Conservation (phyloP, 208 protist genomes). For the Trichomonas vaginalis region DNA sequence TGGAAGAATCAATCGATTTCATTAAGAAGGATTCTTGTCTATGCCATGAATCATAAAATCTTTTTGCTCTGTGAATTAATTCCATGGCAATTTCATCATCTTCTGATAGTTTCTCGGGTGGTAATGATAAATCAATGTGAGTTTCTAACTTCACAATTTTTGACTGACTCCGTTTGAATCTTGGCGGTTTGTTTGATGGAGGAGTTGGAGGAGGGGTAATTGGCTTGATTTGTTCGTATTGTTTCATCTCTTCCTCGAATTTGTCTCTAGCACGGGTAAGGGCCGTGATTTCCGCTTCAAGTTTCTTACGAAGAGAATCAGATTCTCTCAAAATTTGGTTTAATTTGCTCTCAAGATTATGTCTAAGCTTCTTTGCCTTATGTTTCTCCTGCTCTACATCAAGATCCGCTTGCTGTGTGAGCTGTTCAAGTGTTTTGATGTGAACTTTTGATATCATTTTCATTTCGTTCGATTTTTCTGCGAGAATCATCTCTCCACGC, state of each 20-base stretch:
- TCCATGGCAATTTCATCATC: neutral
- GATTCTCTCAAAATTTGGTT: neutral
- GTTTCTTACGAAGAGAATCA: neutral
- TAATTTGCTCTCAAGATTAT: neutral
- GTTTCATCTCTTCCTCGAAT: neutral
- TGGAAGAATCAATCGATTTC: neutral
- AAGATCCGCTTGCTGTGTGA: neutral
- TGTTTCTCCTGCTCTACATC: neutral
- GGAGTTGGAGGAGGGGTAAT: neutral
- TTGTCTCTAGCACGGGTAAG: neutral
- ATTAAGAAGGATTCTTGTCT: neutral
- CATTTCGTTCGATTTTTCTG: neutral
- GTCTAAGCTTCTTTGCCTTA: neutral
- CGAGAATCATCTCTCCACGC: neutral
- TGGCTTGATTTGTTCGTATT: neutral
- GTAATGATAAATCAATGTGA: neutral
- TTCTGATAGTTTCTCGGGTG: neutral
- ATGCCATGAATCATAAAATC: neutral
- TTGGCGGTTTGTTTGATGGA: neutral
- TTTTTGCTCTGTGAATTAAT: neutral
- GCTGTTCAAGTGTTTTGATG: neutral
- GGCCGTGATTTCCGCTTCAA: neutral
- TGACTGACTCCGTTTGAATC: neutral
- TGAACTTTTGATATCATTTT: neutral
- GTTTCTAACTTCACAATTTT: neutral